phyloP scores from a whole-genome alignment of 805 yeast genomes.

The Spencermartinsiella europaea region DNA sequence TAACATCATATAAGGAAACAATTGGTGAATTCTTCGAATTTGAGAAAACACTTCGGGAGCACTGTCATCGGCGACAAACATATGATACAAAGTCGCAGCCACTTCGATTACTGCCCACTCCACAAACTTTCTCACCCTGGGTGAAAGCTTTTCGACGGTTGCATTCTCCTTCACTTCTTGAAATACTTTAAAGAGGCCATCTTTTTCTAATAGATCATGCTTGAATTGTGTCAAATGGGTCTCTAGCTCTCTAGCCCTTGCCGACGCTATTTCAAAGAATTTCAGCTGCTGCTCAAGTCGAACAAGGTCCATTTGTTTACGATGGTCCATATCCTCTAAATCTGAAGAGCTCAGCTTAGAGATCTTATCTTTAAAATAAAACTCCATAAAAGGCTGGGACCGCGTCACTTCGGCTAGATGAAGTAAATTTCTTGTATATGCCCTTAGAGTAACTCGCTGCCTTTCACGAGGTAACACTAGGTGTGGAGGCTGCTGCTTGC shows the following conservation, averaged over 20 bases:
- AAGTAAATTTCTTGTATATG: constrained; percentile 55
- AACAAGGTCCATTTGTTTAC: constrained; percentile 60
- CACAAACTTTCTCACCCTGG: constrained; percentile 60
- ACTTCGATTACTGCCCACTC: constrained; percentile 81
- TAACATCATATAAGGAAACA: constrained; percentile 77
- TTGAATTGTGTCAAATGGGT: constrained; percentile 57
- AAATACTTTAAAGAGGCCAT: constrained; percentile 59
- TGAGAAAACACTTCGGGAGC: constrained; percentile 72
- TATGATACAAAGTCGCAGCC: constrained; percentile 77
- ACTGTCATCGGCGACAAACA: constrained; percentile 75
- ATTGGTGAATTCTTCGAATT: constrained; percentile 60
- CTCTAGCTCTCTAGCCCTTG: constrained; percentile 50
- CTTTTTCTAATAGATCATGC: constrained; percentile 43
- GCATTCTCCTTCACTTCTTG: constrained; percentile 56
- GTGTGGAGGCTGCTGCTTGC: background rate
- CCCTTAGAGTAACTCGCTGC: constrained; percentile 69
- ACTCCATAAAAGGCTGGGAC: constrained; percentile 47
- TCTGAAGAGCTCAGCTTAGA: constrained; percentile 39
- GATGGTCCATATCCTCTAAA: constrained; percentile 47
- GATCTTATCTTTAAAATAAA: constrained; percentile 43
- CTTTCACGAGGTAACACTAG: constrained; percentile 60
- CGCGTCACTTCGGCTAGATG: constrained; percentile 52
- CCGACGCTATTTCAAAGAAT: constrained; percentile 66
- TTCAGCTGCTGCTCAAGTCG: constrained; percentile 57
- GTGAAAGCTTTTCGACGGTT: constrained; percentile 54